These are phyloP conservation scores for Lactifluus echinatus DNA, from an alignment of 768 basidiomycete genomes.

Conservation along the genomic window DNA sequence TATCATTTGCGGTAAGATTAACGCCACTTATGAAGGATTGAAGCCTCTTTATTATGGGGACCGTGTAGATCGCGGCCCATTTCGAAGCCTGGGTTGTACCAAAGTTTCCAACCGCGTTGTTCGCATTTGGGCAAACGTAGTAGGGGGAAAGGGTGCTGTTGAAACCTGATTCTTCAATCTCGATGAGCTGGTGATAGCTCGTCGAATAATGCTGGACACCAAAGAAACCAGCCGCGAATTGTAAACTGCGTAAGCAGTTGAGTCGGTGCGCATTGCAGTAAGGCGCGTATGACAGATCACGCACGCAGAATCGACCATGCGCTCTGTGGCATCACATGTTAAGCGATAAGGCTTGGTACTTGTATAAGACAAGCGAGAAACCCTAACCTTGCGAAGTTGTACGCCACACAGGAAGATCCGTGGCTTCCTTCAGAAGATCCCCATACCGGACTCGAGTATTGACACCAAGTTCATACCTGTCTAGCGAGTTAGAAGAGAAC, in stretches of 20 bases:
- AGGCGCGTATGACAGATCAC: not conserved
- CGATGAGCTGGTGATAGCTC: constrained; percentile 41
- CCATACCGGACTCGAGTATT: constrained; percentile 41
- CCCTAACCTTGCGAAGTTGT: constrained; percentile 35
- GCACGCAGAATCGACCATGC: constrained; percentile 31
- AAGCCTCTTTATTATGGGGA: constrained; percentile 30
- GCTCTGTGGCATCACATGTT: constrained; percentile 13
- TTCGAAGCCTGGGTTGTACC: constrained; percentile 22
- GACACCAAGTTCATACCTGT: constrained; percentile 36
- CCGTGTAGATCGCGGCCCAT: constrained; percentile 37
- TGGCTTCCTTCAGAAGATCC: constrained; percentile 34
- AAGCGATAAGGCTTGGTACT: not conserved
- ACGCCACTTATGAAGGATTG: constrained; percentile 28
- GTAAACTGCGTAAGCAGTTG: constrained; percentile 26
- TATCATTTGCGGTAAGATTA: constrained; percentile 26
- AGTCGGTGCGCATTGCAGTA: not conserved
- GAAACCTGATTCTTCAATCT: constrained; percentile 35
- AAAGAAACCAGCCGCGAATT: constrained; percentile 46
- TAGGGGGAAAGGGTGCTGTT: constrained; percentile 43
- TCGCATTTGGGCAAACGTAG: constrained; percentile 27
- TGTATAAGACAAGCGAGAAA: not conserved
- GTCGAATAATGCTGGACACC: constrained; percentile 33
- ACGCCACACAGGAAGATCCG: constrained; percentile 40
- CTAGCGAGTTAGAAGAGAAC: not conserved
- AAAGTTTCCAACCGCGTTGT: constrained; percentile 23